Percentiles rank a stretch among this genome's conserved stretches.
Evolutionary conservation across 1,139 yeast species (phyloP).

Genomic region (Suhomyces bolitotheri): DNA sequence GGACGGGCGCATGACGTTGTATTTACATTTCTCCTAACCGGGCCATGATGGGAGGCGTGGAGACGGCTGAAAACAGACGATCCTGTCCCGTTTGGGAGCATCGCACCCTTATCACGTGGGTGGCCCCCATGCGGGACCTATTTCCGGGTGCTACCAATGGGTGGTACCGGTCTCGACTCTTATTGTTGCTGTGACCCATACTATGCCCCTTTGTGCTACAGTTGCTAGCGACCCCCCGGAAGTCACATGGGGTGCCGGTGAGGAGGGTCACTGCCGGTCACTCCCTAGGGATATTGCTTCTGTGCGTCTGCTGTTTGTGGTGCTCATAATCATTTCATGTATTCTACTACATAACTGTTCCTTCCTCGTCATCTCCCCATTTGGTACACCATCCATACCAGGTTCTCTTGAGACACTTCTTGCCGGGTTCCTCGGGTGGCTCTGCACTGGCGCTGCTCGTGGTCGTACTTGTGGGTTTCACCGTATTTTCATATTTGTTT

Average conservation of each 20-base stretch:
- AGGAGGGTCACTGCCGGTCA: no score
- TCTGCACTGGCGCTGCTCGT: not conserved
- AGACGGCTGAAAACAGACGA: not conserved
- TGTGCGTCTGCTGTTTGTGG: not conserved
- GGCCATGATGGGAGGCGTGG: not conserved
- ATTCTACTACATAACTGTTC: not conserved
- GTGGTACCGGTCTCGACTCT: no score
- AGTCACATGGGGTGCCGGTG: no score
- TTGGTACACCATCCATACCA: slow-evolving; percentile 51
- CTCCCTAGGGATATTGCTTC: no score
- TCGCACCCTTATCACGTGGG: no score
- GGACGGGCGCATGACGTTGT: not conserved
- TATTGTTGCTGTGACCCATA: no score
- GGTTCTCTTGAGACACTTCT: slow-evolving; percentile 43
- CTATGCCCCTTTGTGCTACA: no score
- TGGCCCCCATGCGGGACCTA: no score
- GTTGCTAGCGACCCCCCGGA: no score
- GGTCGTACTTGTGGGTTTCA: not conserved
- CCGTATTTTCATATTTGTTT: not conserved
- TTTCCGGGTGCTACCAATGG: no score
- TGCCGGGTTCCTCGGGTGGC: slow-evolving; percentile 12
- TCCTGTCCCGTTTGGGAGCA: not conserved
- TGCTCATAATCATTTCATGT: not conserved
- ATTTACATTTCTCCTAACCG: no score
- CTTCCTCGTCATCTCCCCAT: slow-evolving; percentile 36